Conservation (phyloP, 73 alveolate species). For the Effrenium voratum region DNA sequence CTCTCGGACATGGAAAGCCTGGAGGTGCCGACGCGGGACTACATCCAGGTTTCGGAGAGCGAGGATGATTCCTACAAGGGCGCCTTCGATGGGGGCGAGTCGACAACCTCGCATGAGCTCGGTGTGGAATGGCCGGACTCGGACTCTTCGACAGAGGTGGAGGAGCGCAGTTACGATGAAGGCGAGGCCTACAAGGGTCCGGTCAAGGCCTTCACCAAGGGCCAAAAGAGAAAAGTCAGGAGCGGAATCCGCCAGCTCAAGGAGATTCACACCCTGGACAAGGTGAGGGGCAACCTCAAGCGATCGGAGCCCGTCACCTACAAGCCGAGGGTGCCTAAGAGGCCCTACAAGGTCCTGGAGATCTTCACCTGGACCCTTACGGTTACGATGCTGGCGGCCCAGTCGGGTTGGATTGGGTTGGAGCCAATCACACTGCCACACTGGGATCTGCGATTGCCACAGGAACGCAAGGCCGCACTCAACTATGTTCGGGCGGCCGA, state of each 20-base stretch:
- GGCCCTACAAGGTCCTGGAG: constrained; percentile 52
- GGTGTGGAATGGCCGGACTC: neutral
- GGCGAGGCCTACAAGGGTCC: neutral
- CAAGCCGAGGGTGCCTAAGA: no score
- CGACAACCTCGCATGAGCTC: neutral
- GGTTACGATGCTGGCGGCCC: neutral
- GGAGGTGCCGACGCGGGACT: neutral
- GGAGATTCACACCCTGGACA: no score
- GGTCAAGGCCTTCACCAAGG: neutral
- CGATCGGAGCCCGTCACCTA: no score
- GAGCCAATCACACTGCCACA: constrained; percentile 21
- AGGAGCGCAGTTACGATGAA: neutral
- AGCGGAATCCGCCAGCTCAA: neutral
- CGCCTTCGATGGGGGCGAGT: neutral
- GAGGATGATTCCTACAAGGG: no score
- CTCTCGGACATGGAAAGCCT: neutral
- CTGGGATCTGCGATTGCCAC: neutral
- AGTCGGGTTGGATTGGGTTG: neutral
- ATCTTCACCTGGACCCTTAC: constrained; percentile 48
- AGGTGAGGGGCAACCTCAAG: no score
- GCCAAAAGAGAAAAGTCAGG: neutral
- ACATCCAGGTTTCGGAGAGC: no score
- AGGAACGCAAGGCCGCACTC: neutral
- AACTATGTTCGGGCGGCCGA: neutral
- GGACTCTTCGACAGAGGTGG: neutral